Evolutionary conservation across 192 early-diverging fungal species (phyloP).

Genomic region (Backusella westeae): DNA sequence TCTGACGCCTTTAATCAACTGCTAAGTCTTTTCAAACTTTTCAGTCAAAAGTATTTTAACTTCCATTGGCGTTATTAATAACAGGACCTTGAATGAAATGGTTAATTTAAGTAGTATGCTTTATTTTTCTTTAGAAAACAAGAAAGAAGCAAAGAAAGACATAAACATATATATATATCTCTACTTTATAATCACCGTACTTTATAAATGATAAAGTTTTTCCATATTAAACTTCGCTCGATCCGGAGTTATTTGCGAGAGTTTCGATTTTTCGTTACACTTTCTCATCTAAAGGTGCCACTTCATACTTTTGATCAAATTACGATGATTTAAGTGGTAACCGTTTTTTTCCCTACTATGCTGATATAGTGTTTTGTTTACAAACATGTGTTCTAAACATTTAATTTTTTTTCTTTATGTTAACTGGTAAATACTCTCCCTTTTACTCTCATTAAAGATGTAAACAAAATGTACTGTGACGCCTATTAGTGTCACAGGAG

Average conservation of each 20-base stretch:
- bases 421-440: background rate
- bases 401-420: background rate
- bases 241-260: background rate
- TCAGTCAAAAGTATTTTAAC: no score
- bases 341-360: background rate
- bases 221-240: background rate
- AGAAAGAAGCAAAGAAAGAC: background rate
- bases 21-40: no score
- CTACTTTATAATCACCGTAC: no score
- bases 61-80: no score
- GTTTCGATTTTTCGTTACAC: background rate
- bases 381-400: background rate
- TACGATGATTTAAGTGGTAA: background rate
- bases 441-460: background rate
- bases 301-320: background rate
- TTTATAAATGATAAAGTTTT: background rate
- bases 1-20: no score
- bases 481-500: background rate
- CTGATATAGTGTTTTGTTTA: background rate
- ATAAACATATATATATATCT: background rate
- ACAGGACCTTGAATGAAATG: no score
- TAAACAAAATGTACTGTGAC: background rate
- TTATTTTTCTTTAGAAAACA: no score
- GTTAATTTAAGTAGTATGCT: no score
- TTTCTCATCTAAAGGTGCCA: background rate